Percentiles rank a stretch among this genome's conserved stretches.
Evolutionary conservation across 176 grass and related monocot species (phyloP).

Genomic region (Otatea glauca): DNA sequence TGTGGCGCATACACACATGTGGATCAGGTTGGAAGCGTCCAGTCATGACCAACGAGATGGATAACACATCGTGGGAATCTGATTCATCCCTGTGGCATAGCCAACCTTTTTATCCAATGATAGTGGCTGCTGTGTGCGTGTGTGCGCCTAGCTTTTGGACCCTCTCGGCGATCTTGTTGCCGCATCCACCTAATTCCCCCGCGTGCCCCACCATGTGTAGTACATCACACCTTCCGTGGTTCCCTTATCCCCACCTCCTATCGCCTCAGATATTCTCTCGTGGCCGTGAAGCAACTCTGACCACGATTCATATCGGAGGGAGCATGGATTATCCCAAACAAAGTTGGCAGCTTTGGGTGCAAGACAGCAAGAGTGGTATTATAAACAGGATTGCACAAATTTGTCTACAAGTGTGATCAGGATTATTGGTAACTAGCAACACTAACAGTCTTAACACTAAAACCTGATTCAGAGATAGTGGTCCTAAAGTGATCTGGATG

Average conservation of each 20-base stretch:
- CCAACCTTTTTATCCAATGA: constrained; percentile 58
- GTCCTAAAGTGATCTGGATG: neutral
- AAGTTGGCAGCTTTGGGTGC: neutral
- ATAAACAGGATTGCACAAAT: neutral
- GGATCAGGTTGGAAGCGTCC: constrained; percentile 46
- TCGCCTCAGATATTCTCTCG: constrained; percentile 52
- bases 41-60: constrained; percentile 31
- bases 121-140: constrained; percentile 53
- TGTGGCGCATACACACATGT: constrained; percentile 18
- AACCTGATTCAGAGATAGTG: too few species aligned
- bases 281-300: constrained; percentile 33
- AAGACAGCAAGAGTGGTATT: neutral
- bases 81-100: constrained; percentile 53
- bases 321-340: neutral
- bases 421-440: neutral
- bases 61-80: constrained; percentile 63
- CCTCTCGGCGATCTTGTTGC: constrained; percentile 67
- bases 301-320: constrained; percentile 10
- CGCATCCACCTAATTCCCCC: constrained; percentile 73
- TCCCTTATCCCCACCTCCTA: constrained; percentile 51
- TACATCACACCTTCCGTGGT: constrained; percentile 55
- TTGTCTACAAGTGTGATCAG: neutral
- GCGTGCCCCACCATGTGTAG: constrained; percentile 47
- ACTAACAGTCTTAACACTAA: neutral
- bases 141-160: constrained; percentile 49